Evolutionary conservation across 768 basidiomycete genomes (phyloP).

Genomic region (Tulasnella sp.): DNA sequence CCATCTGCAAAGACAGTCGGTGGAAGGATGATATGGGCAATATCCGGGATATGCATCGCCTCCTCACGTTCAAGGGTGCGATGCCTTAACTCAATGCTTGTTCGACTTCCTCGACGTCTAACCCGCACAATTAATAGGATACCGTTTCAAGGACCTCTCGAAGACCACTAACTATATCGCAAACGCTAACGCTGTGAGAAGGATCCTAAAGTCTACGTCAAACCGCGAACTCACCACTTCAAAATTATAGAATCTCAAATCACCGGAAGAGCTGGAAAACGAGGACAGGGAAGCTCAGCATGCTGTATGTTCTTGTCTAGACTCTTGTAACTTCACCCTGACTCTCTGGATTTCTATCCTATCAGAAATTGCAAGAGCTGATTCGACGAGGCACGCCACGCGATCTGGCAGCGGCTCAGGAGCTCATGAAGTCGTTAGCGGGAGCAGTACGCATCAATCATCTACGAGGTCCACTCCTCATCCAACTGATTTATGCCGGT

Average conservation of each 20-base stretch:
- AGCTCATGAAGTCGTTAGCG: constrained; percentile 90
- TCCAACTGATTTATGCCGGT: neutral
- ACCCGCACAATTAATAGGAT: constrained; percentile 17
- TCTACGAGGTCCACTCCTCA: neutral
- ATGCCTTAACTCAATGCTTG: neutral
- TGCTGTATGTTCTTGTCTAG: constrained; percentile 37
- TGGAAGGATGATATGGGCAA: constrained; percentile 96
- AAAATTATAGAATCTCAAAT: constrained; percentile 63
- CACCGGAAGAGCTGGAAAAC: constrained; percentile 89
- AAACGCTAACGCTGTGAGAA: constrained; percentile 12
- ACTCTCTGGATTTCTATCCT: neutral
- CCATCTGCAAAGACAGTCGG: constrained; percentile 75
- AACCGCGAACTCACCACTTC: constrained; percentile 26
- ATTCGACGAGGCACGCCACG: constrained; percentile 92
- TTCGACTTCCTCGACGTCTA: neutral
- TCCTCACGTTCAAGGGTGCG: constrained; percentile 85
- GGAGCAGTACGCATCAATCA: constrained; percentile 47
- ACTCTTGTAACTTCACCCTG: too few relatives aligned
- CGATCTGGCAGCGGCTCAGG: constrained; percentile 90
- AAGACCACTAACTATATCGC: constrained; percentile 11
- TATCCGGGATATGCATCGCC: constrained; percentile 93
- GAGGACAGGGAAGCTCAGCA: constrained; percentile 93
- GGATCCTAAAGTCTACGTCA: constrained; percentile 20
- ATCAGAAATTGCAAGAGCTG: constrained; percentile 86
- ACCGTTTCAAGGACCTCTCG: constrained; percentile 20